Conservation (phyloP, 1,139 yeast genomes). For the Sugiyamaella grinbergsii region DNA sequence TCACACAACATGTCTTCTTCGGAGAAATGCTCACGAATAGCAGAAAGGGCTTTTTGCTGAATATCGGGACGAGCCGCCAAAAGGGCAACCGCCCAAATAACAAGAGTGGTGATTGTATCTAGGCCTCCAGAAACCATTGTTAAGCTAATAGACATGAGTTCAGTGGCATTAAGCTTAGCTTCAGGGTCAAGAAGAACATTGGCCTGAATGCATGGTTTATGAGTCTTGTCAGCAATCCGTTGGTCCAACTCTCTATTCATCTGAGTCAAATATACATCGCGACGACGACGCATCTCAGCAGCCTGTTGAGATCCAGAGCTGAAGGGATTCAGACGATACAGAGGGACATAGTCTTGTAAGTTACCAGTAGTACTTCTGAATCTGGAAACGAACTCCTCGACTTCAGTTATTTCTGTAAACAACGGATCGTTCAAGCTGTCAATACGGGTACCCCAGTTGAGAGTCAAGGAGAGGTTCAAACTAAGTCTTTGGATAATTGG, state of each 20-base stretch:
- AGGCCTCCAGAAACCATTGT: slow-evolving; percentile 79
- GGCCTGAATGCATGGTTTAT: slow-evolving; percentile 50
- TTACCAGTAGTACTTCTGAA: slow-evolving; percentile 67
- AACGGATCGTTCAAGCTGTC: slow-evolving; percentile 48
- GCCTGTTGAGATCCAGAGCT: slow-evolving; percentile 41
- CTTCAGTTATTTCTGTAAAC: slow-evolving; percentile 57
- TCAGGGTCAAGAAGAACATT: slow-evolving; percentile 40
- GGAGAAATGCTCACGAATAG: slow-evolving; percentile 43
- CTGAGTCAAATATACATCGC: slow-evolving; percentile 55
- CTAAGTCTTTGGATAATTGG: slow-evolving; percentile 53
- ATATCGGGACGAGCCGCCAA: slow-evolving; percentile 50
- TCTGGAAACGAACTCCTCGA: slow-evolving; percentile 64
- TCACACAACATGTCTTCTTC: slow-evolving; percentile 50
- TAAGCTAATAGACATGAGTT: slow-evolving; percentile 61
- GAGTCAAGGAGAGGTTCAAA: slow-evolving; percentile 55
- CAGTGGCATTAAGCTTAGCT: slow-evolving; percentile 43
- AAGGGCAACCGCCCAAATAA: slow-evolving; percentile 58
- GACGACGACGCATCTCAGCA: slow-evolving; percentile 45
- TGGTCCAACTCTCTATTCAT: slow-evolving; percentile 36
- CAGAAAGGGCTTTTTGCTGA: slow-evolving; percentile 50
- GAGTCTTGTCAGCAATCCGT: slow-evolving; percentile 29
- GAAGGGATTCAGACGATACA: slow-evolving; percentile 45
- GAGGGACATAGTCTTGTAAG: slow-evolving; percentile 61
- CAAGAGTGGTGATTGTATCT: slow-evolving; percentile 66
- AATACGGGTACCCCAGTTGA: slow-evolving; percentile 63